Conservation (phyloP, 1,284 basidiomycete species). For the Termitomyces sp. region DNA sequence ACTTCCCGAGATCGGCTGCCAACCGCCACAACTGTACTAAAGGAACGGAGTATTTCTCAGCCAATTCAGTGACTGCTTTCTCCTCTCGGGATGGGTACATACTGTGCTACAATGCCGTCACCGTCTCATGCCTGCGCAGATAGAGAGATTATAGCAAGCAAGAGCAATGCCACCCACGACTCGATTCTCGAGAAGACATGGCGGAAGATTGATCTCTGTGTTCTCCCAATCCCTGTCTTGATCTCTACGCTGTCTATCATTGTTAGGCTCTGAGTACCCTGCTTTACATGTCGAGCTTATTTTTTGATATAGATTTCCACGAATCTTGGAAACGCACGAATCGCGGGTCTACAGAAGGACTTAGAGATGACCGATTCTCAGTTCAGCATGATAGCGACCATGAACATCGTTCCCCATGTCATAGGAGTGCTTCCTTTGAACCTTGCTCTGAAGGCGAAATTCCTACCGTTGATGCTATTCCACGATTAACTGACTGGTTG, state of each 20-base stretch:
- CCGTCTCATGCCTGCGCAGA: too few relatives aligned
- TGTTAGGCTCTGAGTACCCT: background rate
- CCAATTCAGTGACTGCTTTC: too few relatives aligned
- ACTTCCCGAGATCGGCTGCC: too few relatives aligned
- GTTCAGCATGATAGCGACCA: slow-evolving; percentile 35
- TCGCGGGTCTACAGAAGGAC: slow-evolving; percentile 22
- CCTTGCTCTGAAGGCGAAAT: slow-evolving; percentile 44
- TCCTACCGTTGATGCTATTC: background rate
- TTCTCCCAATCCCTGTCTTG: background rate
- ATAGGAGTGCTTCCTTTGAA: slow-evolving; percentile 56
- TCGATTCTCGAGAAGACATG: background rate
- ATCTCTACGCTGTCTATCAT: background rate
- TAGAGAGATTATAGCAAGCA: too few relatives aligned
- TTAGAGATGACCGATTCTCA: slow-evolving; percentile 45
- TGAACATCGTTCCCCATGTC: slow-evolving; percentile 51
- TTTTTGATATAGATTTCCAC: slow-evolving; percentile 1
- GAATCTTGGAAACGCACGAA: slow-evolving; percentile 10
- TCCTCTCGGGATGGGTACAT: too few relatives aligned
- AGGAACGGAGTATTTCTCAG: too few relatives aligned
- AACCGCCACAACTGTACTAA: too few relatives aligned
- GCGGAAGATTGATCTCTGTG: background rate
- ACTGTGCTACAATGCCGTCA: too few relatives aligned
- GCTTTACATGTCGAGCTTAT: background rate
- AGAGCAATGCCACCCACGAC: background rate
- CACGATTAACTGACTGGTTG: slow-evolving; percentile 16